These are phyloP conservation scores for Claviceps africana DNA, from an alignment of 2,329 filamentous ascomycete genomes.

Conservation along the genomic window DNA sequence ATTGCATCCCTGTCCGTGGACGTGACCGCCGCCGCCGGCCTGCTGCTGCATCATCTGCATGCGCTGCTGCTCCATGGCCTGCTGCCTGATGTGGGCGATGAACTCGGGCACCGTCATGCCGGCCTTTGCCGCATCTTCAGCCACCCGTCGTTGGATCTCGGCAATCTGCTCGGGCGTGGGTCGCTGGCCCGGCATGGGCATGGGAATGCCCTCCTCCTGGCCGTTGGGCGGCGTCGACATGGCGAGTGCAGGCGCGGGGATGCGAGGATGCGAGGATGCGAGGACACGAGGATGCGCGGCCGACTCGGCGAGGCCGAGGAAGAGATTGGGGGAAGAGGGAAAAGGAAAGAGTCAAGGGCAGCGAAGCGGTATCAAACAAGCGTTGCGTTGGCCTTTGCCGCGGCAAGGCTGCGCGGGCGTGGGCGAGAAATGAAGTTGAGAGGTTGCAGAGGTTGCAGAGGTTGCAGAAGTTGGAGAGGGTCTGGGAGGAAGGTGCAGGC, in stretches of 20 bases:
- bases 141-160: conserved; percentile 69
- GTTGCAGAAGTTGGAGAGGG: too few relatives aligned
- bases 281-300: conserved; percentile 5
- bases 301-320: neutral
- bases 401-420: neutral
- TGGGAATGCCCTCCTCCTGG: conserved; percentile 15
- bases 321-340: neutral
- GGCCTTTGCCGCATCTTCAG: conserved; percentile 66
- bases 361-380: neutral
- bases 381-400: neutral
- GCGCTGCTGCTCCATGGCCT: conserved; percentile 35
- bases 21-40: conserved; percentile 6
- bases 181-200: conserved; percentile 21
- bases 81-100: conserved; percentile 52
- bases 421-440: neutral
- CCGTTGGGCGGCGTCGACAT: conserved; percentile 17
- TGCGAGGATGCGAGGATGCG: neutral
- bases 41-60: conserved; percentile 29
- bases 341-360: neutral
- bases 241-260: neutral
- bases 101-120: conserved; percentile 81
- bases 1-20: conserved; percentile 12
- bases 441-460: too few relatives aligned
- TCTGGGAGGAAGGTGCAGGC: too few relatives aligned
- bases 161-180: conserved; percentile 76